Conservation (phyloP, 768 basidiomycete species). For the Rhodotorula graminis region DNA sequence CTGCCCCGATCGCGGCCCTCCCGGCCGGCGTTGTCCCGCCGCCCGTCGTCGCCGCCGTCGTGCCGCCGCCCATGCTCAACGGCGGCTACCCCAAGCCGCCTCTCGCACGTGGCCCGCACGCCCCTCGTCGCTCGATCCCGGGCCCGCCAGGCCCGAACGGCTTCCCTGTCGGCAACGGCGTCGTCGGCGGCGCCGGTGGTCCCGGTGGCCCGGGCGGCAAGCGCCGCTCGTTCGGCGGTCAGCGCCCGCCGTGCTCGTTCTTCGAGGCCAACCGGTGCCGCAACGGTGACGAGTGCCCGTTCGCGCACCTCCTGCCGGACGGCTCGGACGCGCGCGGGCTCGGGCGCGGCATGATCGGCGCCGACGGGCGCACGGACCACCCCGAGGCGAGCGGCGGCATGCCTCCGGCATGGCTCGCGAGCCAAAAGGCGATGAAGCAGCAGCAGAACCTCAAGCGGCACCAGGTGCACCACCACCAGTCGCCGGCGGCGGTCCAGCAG, state of each 20-base stretch:
- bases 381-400: conserved; percentile 35
- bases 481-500: background rate
- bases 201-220: background rate
- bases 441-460: background rate
- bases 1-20: background rate
- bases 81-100: background rate
- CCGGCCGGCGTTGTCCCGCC: background rate
- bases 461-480: background rate
- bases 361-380: conserved; percentile 30
- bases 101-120: conserved; percentile 7
- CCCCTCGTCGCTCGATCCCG: background rate
- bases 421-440: background rate
- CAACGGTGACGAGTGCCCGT: conserved; percentile 39
- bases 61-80: too few relatives aligned
- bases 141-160: background rate
- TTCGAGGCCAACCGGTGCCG: conserved; percentile 41
- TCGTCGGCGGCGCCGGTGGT: too few relatives aligned
- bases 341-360: conserved; percentile 25
- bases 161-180: background rate
- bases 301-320: conserved; percentile 35
- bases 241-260: conserved; percentile 39
- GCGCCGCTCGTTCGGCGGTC: conserved; percentile 7
- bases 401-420: conserved; percentile 27
- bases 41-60: background rate
- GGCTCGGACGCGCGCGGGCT: conserved; percentile 36